A percentile compares a stretch with the other conserved stretches of the same genome.
These are phyloP conservation scores for Chlamydomonas reinhardtii DNA, from an alignment of 163 green algal genomes.

Conservation along the genomic window DNA sequence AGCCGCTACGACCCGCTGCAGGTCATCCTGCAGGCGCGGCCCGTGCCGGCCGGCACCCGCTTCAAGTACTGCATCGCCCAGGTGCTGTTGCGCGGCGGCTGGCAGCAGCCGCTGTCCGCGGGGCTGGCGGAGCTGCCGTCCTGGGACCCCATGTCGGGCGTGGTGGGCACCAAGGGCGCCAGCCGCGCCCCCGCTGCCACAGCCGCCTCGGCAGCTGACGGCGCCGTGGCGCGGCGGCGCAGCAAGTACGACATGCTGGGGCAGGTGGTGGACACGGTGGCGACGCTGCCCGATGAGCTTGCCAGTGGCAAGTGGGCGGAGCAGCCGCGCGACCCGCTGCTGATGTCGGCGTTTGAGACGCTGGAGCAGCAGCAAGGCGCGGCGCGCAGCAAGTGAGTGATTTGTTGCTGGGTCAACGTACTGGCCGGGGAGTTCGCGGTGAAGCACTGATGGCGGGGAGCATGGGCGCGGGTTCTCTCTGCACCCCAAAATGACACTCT, in stretches of 20 bases:
- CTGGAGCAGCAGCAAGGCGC: no score
- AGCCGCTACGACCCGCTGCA: slow-evolving; percentile 41
- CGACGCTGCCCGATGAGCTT: slow-evolving; percentile 42
- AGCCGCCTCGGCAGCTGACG: not conserved
- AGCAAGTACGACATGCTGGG: slow-evolving; percentile 41
- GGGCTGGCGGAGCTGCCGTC: slow-evolving; percentile 5
- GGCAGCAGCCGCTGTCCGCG: slow-evolving; percentile 19
- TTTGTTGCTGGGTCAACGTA: no score
- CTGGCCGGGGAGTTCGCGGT: no score
- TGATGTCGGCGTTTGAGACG: not conserved
- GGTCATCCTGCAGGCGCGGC: slow-evolving; percentile 15
- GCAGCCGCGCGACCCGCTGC: slow-evolving; percentile 1
- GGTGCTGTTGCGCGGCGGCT: slow-evolving; percentile 15
- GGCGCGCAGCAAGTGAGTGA: not conserved
- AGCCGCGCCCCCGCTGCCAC: not conserved
- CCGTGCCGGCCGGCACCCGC: not conserved
- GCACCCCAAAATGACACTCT: no score
- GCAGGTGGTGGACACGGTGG: slow-evolving; percentile 19
- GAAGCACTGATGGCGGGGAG: no score
- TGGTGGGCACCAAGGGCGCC: not conserved
- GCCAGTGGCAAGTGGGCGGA: slow-evolving; percentile 41
- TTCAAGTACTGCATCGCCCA: slow-evolving; percentile 34
- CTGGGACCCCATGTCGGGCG: slow-evolving; percentile 15
- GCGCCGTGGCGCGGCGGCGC: not conserved
- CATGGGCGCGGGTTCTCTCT: no score